Evolutionary conservation across 257 asterid genomes (phyloP).

Genomic region (Capsicum rhomboideum): DNA sequence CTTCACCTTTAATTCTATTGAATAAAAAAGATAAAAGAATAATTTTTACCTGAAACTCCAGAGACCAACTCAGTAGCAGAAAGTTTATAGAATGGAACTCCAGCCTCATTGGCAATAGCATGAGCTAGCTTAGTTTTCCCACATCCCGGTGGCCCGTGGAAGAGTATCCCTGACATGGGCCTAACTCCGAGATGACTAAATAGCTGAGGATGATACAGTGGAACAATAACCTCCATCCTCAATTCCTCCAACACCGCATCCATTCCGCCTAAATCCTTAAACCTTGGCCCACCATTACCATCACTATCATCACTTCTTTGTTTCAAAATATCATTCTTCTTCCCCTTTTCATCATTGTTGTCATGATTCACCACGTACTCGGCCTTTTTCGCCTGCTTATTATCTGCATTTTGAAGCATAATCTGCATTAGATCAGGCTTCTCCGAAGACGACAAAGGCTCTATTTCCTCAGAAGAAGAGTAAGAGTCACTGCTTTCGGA

Average conservation of each 20-base stretch:
- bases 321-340: slow-evolving; percentile 29
- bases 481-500: too few species aligned
- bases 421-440: slow-evolving; percentile 59
- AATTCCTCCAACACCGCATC: slow-evolving; percentile 48
- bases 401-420: slow-evolving; percentile 41
- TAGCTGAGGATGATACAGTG: slow-evolving; percentile 49
- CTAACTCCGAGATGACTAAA: slow-evolving; percentile 49
- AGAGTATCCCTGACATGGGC: slow-evolving; percentile 66
- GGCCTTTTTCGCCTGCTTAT: too few species aligned
- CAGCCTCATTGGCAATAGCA: slow-evolving; percentile 88
- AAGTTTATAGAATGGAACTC: slow-evolving; percentile 64
- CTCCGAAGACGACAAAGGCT: slow-evolving; percentile 28
- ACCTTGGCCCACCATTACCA: slow-evolving; percentile 33
- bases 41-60: slow-evolving; percentile 49
- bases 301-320: not conserved
- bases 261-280: slow-evolving; percentile 85
- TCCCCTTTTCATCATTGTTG: slow-evolving; percentile 10
- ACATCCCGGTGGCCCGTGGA: slow-evolving; percentile 94
- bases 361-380: too few species aligned
- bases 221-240: slow-evolving; percentile 66
- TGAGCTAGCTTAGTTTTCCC: slow-evolving; percentile 89
- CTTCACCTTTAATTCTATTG: too few species aligned
- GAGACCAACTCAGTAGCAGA: slow-evolving; percentile 91
- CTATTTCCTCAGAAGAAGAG: too few species aligned
- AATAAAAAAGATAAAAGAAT: not conserved